Evolutionary conservation across 495 filamentous ascomycete species (phyloP), one percentile per base, ranked within the genome.

Genomic region (Podospora fimiseda): DNA sequence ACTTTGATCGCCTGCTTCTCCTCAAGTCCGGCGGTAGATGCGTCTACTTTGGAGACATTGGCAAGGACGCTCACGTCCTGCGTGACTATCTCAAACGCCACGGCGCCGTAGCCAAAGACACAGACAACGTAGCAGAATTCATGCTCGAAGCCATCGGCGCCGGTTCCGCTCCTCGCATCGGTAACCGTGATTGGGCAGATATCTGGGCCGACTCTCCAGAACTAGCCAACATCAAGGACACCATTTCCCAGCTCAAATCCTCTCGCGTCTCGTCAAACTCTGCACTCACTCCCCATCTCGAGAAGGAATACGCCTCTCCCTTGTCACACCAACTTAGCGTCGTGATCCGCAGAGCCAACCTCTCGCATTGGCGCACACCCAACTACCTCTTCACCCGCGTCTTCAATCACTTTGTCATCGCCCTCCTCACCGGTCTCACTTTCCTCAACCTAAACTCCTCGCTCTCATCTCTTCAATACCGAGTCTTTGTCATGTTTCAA

Each of bases 141-240:
- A 92, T 94, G 85, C 78, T 95, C 7, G 90, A 95, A 57, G 85
- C 84, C 1, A 86, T 95, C 22, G 89, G 90, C 30, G 89, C 88
- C 39, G 88, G 88, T 19, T 80, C 81, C 55, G 70, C 80, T n/a
- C 77, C 86, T 14, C 78, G 88, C 2, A 79, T 88, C 39, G 87
- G 87, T 19, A 78, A 85, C 61, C 73, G 78, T 21, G 87, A 92
- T 63, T 92, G 89, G 89, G 85, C 75, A 15, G 87, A 91, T 48
- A 80, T 91, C 39, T 94, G 86, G 85, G 71, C 66, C 16, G 82
- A 84, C 9, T 86, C 81, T 3, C 78, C 83, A 9, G 87, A 93
- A 61, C 72, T 89, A 27, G 80, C 80, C 33, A 71, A 79, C 30
- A 67, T 81, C 45, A 90, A 90, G 71, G 70, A 79, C 38, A 75